A percentile compares a stretch with the other conserved stretches of the same genome.
Conservation (phyloP, 106 monocot species). For the Narthecium ossifragum region DNA sequence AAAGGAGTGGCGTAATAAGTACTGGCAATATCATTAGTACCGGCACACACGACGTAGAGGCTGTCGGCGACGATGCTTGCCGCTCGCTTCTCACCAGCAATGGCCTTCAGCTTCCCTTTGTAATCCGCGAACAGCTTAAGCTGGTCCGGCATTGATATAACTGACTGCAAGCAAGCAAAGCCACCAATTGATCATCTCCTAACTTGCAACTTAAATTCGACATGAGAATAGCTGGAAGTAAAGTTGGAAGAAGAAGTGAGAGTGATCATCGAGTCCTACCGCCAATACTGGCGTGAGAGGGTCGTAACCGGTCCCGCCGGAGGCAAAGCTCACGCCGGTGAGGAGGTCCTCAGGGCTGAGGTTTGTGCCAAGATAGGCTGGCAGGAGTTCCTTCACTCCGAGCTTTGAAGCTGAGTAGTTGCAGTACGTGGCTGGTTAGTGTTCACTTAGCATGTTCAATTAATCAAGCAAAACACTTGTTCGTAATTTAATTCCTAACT, state of each 20-base stretch:
- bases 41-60: not conserved
- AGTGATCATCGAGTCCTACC: too few species aligned
- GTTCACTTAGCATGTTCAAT: not conserved
- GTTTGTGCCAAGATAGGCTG: constrained; percentile 10
- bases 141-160: constrained; percentile 12
- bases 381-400: constrained; percentile 14
- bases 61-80: not conserved
- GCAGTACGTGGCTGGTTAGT: too few species aligned
- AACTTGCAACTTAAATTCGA: not conserved
- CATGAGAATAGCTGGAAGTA: not conserved
- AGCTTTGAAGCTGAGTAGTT: constrained; percentile 16
- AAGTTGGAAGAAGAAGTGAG: not conserved
- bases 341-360: constrained; percentile 13
- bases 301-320: constrained; percentile 20
- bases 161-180: constrained; percentile 1
- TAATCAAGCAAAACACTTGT: not conserved
- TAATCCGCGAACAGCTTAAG: constrained; percentile 7
- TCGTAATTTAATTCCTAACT: too few species aligned
- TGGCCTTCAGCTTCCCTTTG: not conserved
- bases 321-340: constrained; percentile 28
- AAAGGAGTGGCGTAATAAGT: constrained; percentile 11
- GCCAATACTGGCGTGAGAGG: constrained; percentile 10
- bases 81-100: not conserved
- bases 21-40: constrained; percentile 13
- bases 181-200: not conserved